A percentile compares a stretch with the other conserved stretches of the same genome.
phyloP scores from a whole-genome alignment of 257 asterid species.

The Schizonepeta tenuifolia region DNA sequence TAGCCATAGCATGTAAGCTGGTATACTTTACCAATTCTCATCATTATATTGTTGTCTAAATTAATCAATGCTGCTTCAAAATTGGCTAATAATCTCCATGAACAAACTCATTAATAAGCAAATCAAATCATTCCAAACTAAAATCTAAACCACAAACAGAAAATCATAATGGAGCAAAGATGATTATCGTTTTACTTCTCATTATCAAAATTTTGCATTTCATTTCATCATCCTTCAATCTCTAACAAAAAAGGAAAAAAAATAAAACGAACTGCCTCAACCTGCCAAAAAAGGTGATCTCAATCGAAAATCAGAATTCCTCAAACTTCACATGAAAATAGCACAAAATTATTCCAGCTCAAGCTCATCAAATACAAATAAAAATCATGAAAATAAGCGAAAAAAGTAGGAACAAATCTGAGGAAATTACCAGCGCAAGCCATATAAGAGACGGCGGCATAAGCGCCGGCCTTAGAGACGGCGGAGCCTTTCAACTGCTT shows the following conservation, averaged over 20 bases:
- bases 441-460: conserved; percentile 81
- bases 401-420: neutral
- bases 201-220: neutral
- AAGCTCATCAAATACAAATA: conserved; percentile 5
- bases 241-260: neutral
- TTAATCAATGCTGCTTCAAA: neutral
- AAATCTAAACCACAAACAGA: neutral
- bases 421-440: conserved; percentile 68
- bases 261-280: neutral
- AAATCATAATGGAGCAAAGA: neutral
- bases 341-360: conserved; percentile 12
- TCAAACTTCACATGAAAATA: conserved; percentile 13
- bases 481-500: conserved; percentile 63
- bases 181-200: neutral
- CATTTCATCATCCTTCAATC: neutral
- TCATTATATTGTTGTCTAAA: neutral
- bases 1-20: neutral
- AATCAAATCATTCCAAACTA: neutral
- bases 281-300: neutral
- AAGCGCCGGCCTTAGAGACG: conserved; percentile 72
- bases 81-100: neutral
- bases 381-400: neutral
- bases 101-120: neutral
- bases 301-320: conserved; percentile 2
- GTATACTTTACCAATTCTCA: neutral